Evolutionary conservation across 2,329 filamentous ascomycete genomes (phyloP), one percentile per base, ranked within the genome.

Genomic region (Sporothrix humicola): DNA sequence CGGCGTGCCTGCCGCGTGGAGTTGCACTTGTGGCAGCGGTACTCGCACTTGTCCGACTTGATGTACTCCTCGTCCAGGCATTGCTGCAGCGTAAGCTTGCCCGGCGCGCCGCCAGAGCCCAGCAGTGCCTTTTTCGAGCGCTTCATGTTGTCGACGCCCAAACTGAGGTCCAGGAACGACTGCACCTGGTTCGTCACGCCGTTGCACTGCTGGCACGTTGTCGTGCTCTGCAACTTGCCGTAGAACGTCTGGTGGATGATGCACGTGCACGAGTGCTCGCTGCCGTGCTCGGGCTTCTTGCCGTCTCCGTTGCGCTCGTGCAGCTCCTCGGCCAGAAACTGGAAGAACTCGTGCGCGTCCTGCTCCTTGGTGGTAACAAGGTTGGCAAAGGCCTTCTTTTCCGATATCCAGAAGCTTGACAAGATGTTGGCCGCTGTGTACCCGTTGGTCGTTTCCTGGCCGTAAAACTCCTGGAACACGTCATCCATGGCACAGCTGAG

Each of bases 291-390:
- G 44, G 88, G 87, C 77, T 85, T 88, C 79, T 90, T 91, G 54
- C 88, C 87, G 76, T 93, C 91, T 15, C 91, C 91, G 77, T 95
- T 96, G 56, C 94, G 88, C 79, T 92, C 90, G 80, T 98, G 95
- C 17, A 99, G 87, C 78, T 96, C 93, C 83, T 98, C 95, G 50
- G 97, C 92, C 48, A 98, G 88, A 79, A 97, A 98, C 80, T 97
- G 94, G 81, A 98, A 97, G 83, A 97, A 98, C 81, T 98, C 95
- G 80, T 98, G 95, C 0, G 95, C 95, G 80, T 98, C 95, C 83
- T 98, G 95, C 82, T 98, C 95, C 79, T 95, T 93, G 78, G 97
- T 97, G 12, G 95, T 96, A 1, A 95, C 93, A 26, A 95, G 86
- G 75, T 92, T 90, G 82, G 93, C 88, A 75, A 91, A 91, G 0